phyloP scores from a whole-genome alignment of 805 yeast genomes.

The Teunomyces barrocoloradensis region DNA sequence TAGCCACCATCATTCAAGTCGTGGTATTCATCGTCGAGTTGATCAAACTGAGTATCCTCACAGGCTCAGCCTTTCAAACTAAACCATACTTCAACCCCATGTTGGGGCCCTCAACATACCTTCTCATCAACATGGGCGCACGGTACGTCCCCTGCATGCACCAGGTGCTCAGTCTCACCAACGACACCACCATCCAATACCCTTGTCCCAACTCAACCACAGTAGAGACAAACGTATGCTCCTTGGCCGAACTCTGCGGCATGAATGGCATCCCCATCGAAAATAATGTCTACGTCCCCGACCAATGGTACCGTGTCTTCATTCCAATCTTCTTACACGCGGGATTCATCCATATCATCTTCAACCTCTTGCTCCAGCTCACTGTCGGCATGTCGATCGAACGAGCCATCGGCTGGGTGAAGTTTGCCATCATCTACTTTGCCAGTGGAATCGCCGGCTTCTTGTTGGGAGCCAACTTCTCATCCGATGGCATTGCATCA shows the following conservation, averaged over 20 bases:
- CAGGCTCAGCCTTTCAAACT: slow-evolving; percentile 66
- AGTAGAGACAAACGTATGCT: slow-evolving; percentile 52
- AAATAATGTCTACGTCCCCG: slow-evolving; percentile 40
- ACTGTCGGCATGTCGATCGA: slow-evolving; percentile 62
- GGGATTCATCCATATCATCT: slow-evolving; percentile 65
- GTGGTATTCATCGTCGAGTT: slow-evolving; percentile 63
- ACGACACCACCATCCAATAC: slow-evolving; percentile 43
- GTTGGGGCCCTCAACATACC: slow-evolving; percentile 71
- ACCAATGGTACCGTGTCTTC: slow-evolving; percentile 68
- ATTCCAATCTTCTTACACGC: slow-evolving; percentile 75
- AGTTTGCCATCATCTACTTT: slow-evolving; percentile 55
- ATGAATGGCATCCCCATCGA: slow-evolving; percentile 44
- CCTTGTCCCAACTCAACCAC: slow-evolving; percentile 73
- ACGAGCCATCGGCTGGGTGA: slow-evolving; percentile 50
- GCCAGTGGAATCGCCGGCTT: slow-evolving; percentile 66
- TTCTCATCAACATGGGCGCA: slow-evolving; percentile 68
- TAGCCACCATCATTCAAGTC: slow-evolving; percentile 47
- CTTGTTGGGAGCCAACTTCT: slow-evolving; percentile 64
- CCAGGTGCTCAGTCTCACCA: slow-evolving; percentile 47
- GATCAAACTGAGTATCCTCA: slow-evolving; percentile 51
- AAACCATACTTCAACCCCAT: slow-evolving; percentile 74
- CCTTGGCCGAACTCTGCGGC: slow-evolving; percentile 59
- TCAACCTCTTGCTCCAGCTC: slow-evolving; percentile 60
- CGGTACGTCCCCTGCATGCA: slow-evolving; percentile 73
- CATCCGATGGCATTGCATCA: slow-evolving; percentile 63